Evolutionary conservation across 257 asterid species (phyloP).

Genomic region (Solanum chilense): DNA sequence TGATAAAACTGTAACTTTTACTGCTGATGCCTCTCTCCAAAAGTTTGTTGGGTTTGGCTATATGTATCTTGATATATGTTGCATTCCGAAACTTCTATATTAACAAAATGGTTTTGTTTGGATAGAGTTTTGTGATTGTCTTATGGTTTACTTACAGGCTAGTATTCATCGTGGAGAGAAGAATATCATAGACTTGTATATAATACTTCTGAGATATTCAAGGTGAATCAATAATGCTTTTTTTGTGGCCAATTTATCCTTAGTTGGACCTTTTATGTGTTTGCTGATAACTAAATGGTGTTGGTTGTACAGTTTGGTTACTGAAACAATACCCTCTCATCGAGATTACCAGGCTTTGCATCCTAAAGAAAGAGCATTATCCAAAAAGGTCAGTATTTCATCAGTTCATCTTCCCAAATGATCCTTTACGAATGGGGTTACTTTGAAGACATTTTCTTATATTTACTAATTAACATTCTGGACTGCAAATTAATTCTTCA

Average conservation of each 20-base stretch:
- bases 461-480: neutral
- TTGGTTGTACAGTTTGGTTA: slow-evolving; percentile 59
- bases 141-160: slow-evolving; percentile 34
- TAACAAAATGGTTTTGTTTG: neutral
- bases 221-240: slow-evolving; percentile 33
- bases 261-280: neutral
- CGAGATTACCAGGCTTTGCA: slow-evolving; percentile 51
- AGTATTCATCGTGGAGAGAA: slow-evolving; percentile 68
- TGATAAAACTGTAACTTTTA: neutral
- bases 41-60: neutral
- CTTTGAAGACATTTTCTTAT: neutral
- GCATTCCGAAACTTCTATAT: neutral
- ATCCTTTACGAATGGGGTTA: neutral
- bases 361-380: slow-evolving; percentile 35
- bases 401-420: neutral
- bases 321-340: slow-evolving; percentile 77
- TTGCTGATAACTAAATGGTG: slow-evolving; percentile 7
- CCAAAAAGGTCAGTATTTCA: slow-evolving; percentile 41
- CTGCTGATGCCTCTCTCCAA: neutral
- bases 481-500: neutral
- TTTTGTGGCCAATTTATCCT: neutral
- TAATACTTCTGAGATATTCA: slow-evolving; percentile 66
- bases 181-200: slow-evolving; percentile 62
- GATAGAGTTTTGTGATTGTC: neutral
- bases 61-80: neutral